A percentile compares a stretch with the other conserved stretches of the same genome.
phyloP scores from a whole-genome alignment of 2,329 filamentous ascomycete genomes.

The Chlorencoelia australis region DNA sequence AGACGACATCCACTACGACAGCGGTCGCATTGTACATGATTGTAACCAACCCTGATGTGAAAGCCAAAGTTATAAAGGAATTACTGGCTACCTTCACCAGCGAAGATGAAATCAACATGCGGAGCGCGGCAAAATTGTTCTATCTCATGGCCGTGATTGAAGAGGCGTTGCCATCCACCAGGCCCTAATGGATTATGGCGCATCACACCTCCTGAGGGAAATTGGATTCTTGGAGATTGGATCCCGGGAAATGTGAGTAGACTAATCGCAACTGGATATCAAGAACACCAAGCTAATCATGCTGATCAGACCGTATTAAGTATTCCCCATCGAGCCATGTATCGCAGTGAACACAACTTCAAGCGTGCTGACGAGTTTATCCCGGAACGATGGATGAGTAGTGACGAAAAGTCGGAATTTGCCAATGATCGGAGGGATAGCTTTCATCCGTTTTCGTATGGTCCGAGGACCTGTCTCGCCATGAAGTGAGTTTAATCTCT shows the following conservation, averaged over 20 bases:
- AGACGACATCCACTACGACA: neutral
- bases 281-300: too few relatives aligned
- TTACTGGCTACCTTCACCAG: neutral
- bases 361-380: conserved; percentile 6
- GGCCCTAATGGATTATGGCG: conserved; percentile 11
- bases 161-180: conserved; percentile 33
- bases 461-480: conserved; percentile 8
- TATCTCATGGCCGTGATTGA: conserved; percentile 35
- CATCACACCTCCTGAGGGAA: conserved; percentile 12
- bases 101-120: neutral
- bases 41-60: neutral
- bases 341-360: too few relatives aligned
- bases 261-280: too few relatives aligned
- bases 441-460: conserved; percentile 4
- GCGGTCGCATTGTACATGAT: neutral
- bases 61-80: neutral
- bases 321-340: too few relatives aligned
- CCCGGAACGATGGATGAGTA: conserved; percentile 27
- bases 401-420: conserved; percentile 9
- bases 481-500: conserved; percentile 4
- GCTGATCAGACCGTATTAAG: too few relatives aligned
- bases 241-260: neutral
- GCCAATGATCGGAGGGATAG: conserved; percentile 2
- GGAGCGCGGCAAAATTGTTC: conserved; percentile 13
- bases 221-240: conserved; percentile 10